These are phyloP conservation scores for Lentinula edodes DNA, from an alignment of 768 basidiomycete species.

Conservation along the genomic window DNA sequence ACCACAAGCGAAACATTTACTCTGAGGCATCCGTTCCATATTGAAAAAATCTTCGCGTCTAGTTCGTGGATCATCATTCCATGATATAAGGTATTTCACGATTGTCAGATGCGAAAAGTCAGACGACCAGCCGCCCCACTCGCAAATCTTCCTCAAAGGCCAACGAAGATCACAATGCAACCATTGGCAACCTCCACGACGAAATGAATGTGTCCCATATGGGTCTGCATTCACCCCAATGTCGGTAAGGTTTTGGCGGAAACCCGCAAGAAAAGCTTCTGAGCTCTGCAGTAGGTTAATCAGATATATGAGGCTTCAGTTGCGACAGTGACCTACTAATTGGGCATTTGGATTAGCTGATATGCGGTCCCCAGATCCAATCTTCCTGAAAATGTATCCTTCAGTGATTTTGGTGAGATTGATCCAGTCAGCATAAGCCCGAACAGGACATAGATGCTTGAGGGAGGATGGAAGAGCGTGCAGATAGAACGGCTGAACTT, in stretches of 20 bases:
- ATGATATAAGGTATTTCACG: conserved; percentile 24
- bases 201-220: conserved; percentile 38
- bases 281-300: conserved; percentile 19
- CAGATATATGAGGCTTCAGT: background rate
- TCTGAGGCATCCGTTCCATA: conserved; percentile 16
- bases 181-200: conserved; percentile 35
- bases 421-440: conserved; percentile 27
- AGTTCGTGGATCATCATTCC: conserved; percentile 30
- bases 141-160: conserved; percentile 31
- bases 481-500: conserved; percentile 25
- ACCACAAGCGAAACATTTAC: conserved; percentile 23
- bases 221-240: conserved; percentile 27
- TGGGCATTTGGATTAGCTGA: conserved; percentile 11
- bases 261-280: conserved; percentile 30
- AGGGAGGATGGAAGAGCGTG: conserved; percentile 16
- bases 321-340: conserved; percentile 17
- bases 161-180: conserved; percentile 26
- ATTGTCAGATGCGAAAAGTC: conserved; percentile 25
- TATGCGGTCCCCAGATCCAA: conserved; percentile 23
- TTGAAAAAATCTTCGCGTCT: conserved; percentile 31
- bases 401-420: conserved; percentile 10
- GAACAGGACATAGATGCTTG: conserved; percentile 27
- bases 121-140: conserved; percentile 43
- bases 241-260: conserved; percentile 35
- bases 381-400: conserved; percentile 28